These are phyloP conservation scores for Ormosia semicastrata DNA, from an alignment of 306 rosid genomes.

Conservation along the genomic window DNA sequence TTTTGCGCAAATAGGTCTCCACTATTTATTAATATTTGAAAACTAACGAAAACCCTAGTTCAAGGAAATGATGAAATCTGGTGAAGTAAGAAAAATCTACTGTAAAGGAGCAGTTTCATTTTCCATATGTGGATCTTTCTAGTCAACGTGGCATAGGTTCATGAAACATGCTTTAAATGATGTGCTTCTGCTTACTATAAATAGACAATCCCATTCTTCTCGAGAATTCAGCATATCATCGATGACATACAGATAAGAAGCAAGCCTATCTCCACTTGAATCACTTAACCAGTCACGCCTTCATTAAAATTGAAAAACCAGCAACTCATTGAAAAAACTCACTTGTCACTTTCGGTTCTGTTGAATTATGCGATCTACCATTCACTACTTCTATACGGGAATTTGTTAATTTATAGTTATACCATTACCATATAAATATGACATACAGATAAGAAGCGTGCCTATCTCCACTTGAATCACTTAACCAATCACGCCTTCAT, in stretches of 20 bases:
- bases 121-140: not conserved
- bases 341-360: not conserved
- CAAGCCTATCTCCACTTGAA: not conserved
- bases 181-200: conserved; percentile 24
- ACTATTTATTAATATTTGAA: not conserved
- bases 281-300: not conserved
- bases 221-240: conserved; percentile 11
- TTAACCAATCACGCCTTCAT: not conserved
- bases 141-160: conserved; percentile 28
- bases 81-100: not conserved
- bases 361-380: not conserved
- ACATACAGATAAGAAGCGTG: not conserved
- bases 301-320: not conserved
- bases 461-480: not conserved
- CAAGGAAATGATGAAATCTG: conserved; percentile 14
- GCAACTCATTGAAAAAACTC: not conserved
- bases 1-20: not conserved
- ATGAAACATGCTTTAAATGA: conserved; percentile 30
- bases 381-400: not conserved
- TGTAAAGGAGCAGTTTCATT: conserved; percentile 9
- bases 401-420: not conserved
- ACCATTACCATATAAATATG: not conserved
- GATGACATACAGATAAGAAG: not conserved
- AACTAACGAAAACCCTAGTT: not conserved
- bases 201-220: conserved; percentile 21